A percentile compares a stretch with the other conserved stretches of the same genome.
Conservation (phyloP, 257 asterid genomes). For the Plectranthus barbatus region DNA sequence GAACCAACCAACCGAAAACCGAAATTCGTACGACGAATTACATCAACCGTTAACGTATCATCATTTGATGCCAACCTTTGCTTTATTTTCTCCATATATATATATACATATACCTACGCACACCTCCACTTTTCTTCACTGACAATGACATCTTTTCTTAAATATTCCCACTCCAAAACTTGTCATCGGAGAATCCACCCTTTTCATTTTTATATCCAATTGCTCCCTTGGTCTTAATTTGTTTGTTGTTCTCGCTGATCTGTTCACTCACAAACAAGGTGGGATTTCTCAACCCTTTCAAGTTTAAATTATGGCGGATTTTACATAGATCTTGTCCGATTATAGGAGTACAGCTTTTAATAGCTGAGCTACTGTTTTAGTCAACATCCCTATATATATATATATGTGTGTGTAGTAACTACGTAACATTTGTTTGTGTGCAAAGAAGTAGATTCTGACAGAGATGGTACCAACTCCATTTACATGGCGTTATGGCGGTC, state of each 20-base stretch:
- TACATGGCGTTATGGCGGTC: conserved; percentile 71
- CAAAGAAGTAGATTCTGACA: conserved; percentile 12
- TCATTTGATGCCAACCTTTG: background rate
- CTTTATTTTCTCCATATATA: background rate
- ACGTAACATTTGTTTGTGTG: background rate
- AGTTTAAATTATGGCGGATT: conserved; percentile 26
- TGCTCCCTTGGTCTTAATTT: background rate
- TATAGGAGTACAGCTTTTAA: conserved; percentile 21
- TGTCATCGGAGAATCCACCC: conserved; percentile 24
- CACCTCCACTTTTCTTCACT: conserved; percentile 10
- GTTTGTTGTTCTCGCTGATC: background rate
- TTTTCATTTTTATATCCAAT: background rate
- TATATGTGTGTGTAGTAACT: background rate
- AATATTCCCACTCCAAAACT: too few relatives aligned
- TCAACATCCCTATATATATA: background rate
- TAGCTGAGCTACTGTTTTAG: background rate
- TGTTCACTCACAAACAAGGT: background rate
- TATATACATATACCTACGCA: too few relatives aligned
- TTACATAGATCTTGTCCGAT: conserved; percentile 20
- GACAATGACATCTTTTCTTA: conserved; percentile 1
- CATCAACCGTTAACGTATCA: conserved; percentile 14
- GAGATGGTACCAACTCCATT: conserved; percentile 53
- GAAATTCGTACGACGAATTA: background rate
- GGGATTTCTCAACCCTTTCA: background rate
- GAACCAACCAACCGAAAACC: background rate